Evolutionary conservation across 257 asterid genomes (phyloP), one percentile per base, ranked within the genome.

Genomic region (Fraxinus americana): DNA sequence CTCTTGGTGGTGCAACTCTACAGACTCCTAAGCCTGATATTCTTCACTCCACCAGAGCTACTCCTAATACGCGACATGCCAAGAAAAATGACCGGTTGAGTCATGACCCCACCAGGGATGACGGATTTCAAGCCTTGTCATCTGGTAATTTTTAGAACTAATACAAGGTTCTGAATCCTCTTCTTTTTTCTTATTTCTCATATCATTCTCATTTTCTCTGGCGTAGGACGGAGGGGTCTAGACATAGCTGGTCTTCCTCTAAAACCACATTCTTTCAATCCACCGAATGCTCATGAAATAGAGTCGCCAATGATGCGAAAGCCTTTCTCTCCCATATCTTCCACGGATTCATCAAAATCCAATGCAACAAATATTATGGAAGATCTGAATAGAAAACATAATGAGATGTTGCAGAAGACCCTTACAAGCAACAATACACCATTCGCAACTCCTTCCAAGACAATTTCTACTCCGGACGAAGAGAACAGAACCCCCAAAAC

Each of bases 251-350:
- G 92, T 34, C 85, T 90, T 73, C 91, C 95, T 19, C 78, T 67
- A 14, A 91, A 81, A 68, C 90, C 89, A 75, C 90, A 86, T 68
- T 81, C 87, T 72, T 70, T 83, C 69, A 81, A 71, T 72, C 6
- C 69, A 71, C 86, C 77, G 27, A 87, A 57, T 67, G 78, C 83
- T n/a, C 86, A 85, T 16, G 97, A 89, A 75, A 43, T 34, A 36
- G 96, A 91, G 75, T 85, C 92, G 3, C 85, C 94, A 72, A 79
- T 84, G 81, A 79, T 63, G 21, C 88, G 99, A 71, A 91, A 81
- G 85, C 99, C 99, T 16, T 95, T 95, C 84, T 95, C 99, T 57
- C 99, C 98, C 70, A 85, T 95, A 79, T 87, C 94, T 77, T 89
- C 97, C 59, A 87, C 91, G 7, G 97, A 92, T 45, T 89, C 96